phyloP scores from a whole-genome alignment of 1,139 yeast genomes.

The Candida albicans region DNA sequence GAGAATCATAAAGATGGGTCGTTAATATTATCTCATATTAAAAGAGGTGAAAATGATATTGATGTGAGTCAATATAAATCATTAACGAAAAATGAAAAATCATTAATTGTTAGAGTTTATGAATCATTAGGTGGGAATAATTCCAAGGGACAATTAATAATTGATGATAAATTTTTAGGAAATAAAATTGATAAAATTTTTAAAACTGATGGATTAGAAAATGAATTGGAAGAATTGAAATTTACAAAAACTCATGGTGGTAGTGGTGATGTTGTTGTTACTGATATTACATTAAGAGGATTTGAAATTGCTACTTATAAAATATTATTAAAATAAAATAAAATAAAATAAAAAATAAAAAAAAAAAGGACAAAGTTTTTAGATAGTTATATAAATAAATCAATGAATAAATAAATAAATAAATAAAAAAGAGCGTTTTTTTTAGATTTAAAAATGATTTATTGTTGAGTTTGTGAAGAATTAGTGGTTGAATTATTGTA shows the following conservation, averaged over 20 bases:
- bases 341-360: background rate
- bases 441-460: too few relatives aligned
- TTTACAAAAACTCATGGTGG: conserved; percentile 21
- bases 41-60: conserved; percentile 84
- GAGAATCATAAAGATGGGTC: conserved; percentile 26
- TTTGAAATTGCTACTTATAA: conserved; percentile 77
- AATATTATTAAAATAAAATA: conserved; percentile 34
- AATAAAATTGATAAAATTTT: conserved; percentile 51
- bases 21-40: conserved; percentile 71
- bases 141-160: conserved; percentile 50
- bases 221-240: conserved; percentile 39
- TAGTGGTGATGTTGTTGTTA: conserved; percentile 17
- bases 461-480: too few relatives aligned
- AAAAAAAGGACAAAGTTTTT: background rate
- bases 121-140: conserved; percentile 80
- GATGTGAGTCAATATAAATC: conserved; percentile 46
- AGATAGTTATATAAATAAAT: background rate
- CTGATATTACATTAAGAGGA: conserved; percentile 57
- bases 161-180: conserved; percentile 28
- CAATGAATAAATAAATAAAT: background rate
- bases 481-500: too few relatives aligned
- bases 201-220: conserved; percentile 73
- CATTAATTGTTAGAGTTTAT: conserved; percentile 72
- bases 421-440: background rate
- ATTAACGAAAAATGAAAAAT: conserved; percentile 38